These are phyloP conservation scores for Phytophthora tentaculata DNA, from an alignment of 352 stramenopile genomes.

Conservation along the genomic window DNA sequence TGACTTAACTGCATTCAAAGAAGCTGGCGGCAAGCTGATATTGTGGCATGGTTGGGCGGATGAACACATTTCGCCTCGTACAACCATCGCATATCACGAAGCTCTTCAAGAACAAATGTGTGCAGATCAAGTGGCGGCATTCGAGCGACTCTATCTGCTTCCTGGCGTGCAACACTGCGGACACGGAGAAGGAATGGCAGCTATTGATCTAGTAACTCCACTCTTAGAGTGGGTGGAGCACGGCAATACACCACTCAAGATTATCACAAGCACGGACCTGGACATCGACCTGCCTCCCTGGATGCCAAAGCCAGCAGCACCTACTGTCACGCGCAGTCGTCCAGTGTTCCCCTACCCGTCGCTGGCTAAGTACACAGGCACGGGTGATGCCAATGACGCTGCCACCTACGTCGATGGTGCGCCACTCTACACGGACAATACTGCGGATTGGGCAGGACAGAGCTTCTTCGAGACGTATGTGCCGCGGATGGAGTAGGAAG, in stretches of 20 bases:
- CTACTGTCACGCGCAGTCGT: constrained; percentile 27
- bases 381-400: constrained; percentile 27
- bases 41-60: constrained; percentile 50
- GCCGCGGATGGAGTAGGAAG: constrained; percentile 12
- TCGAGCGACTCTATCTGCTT: constrained; percentile 48
- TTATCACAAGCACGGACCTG: constrained; percentile 32
- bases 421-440: constrained; percentile 29
- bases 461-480: constrained; percentile 36
- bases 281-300: constrained; percentile 13
- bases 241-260: constrained; percentile 21
- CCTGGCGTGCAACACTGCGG: constrained; percentile 46
- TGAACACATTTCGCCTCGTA: constrained; percentile 46
- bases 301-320: constrained; percentile 3
- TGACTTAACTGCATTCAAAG: constrained; percentile 42
- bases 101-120: constrained; percentile 39
- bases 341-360: constrained; percentile 32
- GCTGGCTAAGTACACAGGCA: constrained; percentile 24
- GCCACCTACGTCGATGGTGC: constrained; percentile 26
- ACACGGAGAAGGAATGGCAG: constrained; percentile 40
- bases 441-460: constrained; percentile 24
- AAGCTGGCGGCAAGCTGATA: constrained; percentile 43
- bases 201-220: constrained; percentile 42
- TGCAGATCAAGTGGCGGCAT: constrained; percentile 17
- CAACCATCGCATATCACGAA: constrained; percentile 47
- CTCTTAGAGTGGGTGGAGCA: constrained; percentile 49